Conservation (phyloP, 2,329 filamentous ascomycete genomes). For the Coniella lustricola region DNA sequence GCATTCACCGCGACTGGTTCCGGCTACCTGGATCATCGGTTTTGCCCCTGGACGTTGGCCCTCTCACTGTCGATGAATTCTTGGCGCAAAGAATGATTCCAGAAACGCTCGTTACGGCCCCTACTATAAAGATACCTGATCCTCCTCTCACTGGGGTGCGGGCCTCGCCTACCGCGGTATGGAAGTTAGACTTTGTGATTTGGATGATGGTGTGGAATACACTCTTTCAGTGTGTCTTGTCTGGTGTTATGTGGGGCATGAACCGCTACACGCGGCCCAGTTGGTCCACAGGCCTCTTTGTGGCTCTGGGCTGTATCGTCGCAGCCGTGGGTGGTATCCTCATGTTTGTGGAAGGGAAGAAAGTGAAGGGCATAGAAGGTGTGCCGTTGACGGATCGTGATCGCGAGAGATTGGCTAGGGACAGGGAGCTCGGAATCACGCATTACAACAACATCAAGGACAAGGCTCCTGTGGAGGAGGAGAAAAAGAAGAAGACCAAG, state of each 20-base stretch:
- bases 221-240: slow-evolving; percentile 65
- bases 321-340: slow-evolving; percentile 62
- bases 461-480: slow-evolving; percentile 40
- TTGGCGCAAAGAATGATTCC: slow-evolving; percentile 27
- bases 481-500: slow-evolving; percentile 24
- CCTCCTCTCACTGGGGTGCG: slow-evolving; percentile 65
- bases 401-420: slow-evolving; percentile 39
- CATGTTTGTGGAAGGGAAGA: slow-evolving; percentile 64
- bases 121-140: slow-evolving; percentile 54
- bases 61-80: slow-evolving; percentile 39
- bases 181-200: slow-evolving; percentile 75
- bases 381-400: slow-evolving; percentile 56
- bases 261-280: slow-evolving; percentile 66
- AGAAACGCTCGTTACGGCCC: slow-evolving; percentile 52
- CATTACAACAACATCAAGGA: slow-evolving; percentile 53
- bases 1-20: slow-evolving; percentile 70
- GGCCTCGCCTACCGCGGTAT: slow-evolving; percentile 58
- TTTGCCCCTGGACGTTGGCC: slow-evolving; percentile 46
- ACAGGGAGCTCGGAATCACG: slow-evolving; percentile 47
- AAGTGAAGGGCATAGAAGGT: slow-evolving; percentile 65
- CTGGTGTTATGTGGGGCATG: slow-evolving; percentile 76
- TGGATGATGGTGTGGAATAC: slow-evolving; percentile 78
- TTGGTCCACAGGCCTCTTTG: slow-evolving; percentile 75
- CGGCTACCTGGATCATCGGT: slow-evolving; percentile 60
- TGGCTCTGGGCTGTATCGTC: slow-evolving; percentile 64